Evolutionary conservation across 495 filamentous ascomycete genomes (phyloP).

Genomic region (Tuber microsphaerosporum): DNA sequence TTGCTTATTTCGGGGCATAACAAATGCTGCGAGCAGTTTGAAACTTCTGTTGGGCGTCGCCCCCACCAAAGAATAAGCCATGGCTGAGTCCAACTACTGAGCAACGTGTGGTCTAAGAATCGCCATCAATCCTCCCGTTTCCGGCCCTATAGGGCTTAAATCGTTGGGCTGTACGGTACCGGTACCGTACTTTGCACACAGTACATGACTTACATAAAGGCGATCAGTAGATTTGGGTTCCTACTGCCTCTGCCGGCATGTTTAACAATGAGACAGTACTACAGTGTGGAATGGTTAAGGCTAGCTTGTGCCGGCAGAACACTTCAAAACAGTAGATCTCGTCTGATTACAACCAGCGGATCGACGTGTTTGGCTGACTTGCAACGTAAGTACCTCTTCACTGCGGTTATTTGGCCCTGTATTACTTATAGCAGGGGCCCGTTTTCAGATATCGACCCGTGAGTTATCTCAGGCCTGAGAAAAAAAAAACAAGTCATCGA

Average conservation of each 20-base stretch:
- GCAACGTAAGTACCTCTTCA: not conserved
- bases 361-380: not conserved
- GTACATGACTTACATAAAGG: not conserved
- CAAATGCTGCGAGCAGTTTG: not conserved
- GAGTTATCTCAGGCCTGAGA: not conserved
- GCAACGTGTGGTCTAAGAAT: not conserved
- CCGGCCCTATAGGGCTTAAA: not conserved
- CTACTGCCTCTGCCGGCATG: constrained; percentile 1
- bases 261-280: not conserved
- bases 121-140: not conserved
- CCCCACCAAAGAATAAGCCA: not conserved
- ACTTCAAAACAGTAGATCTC: not conserved
- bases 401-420: not conserved
- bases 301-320: not conserved
- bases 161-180: not conserved
- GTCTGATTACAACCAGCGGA: not conserved
- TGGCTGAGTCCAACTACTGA: not conserved
- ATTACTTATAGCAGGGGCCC: not conserved
- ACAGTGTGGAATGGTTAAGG: not conserved
- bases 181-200: too few species aligned
- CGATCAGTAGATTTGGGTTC: not conserved
- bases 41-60: not conserved
- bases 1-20: not conserved
- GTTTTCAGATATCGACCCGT: not conserved
- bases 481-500: not conserved